A percentile compares a stretch with the other conserved stretches of the same genome.
Evolutionary conservation across 2,329 filamentous ascomycete genomes (phyloP).

Genomic region (Trichoderma cornu-damae): DNA sequence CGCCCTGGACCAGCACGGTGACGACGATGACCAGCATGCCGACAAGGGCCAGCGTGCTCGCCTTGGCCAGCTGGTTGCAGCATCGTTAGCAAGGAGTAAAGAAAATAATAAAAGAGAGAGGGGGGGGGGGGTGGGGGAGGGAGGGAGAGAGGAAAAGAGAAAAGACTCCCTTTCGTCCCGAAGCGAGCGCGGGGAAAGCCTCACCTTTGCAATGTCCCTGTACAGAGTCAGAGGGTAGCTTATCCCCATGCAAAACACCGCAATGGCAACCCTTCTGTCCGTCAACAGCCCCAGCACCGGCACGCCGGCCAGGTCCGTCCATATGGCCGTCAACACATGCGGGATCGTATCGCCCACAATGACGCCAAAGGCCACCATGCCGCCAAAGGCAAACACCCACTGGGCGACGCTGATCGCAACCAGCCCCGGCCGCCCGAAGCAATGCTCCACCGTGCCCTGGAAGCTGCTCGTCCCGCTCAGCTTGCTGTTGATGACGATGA

Average conservation of each 20-base stretch:
- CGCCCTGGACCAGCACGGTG: constrained; percentile 80
- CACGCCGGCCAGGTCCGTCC: constrained; percentile 66
- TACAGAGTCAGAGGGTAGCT: constrained; percentile 92
- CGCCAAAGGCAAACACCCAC: constrained; percentile 97
- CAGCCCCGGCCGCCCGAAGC: constrained; percentile 82
- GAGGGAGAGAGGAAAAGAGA: too few relatives aligned
- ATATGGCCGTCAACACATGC: constrained; percentile 76
- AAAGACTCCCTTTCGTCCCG: too few relatives aligned
- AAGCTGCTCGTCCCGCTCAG: constrained; percentile 90
- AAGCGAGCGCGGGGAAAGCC: too few relatives aligned
- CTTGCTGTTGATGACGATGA: constrained; percentile 98
- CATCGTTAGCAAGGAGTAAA: neutral
- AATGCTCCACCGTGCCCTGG: constrained; percentile 92
- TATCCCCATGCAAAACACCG: constrained; percentile 78
- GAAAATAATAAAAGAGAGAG: too few relatives aligned
- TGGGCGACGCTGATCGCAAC: constrained; percentile 87
- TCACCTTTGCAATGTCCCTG: constrained; percentile 91
- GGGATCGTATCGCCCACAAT: constrained; percentile 97
- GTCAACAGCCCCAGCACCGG: constrained; percentile 78
- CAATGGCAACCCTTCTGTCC: constrained; percentile 76
- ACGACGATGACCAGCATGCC: constrained; percentile 89
- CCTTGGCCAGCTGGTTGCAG: constrained; percentile 75
- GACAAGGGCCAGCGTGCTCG: constrained; percentile 84
- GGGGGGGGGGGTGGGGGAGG: too few relatives aligned
- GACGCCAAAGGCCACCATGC: constrained; percentile 97